Conservation (phyloP, 2,329 filamentous ascomycete genomes). For the Aspergillus sp. region DNA sequence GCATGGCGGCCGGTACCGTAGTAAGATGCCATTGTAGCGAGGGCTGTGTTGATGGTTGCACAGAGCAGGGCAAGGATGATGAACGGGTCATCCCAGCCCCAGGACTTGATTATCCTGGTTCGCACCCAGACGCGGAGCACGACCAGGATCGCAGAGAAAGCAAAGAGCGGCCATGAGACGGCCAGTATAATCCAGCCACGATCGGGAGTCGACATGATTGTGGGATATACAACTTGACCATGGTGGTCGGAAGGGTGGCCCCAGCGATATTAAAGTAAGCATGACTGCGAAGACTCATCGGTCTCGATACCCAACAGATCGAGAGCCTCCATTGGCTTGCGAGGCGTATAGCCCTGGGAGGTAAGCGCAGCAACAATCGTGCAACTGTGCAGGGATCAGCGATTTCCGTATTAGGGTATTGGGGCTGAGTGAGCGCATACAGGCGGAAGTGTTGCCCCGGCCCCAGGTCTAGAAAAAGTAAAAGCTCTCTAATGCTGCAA, state of each 20-base stretch:
- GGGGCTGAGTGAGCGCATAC: too few relatives aligned
- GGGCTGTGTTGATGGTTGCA: constrained; percentile 2
- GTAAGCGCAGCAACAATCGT: too few relatives aligned
- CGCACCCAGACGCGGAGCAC: constrained; percentile 6
- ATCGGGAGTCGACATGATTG: not conserved
- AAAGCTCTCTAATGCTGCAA: too few relatives aligned
- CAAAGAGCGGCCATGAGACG: constrained; percentile 11
- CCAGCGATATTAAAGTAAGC: not conserved
- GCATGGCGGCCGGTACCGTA: constrained; percentile 13
- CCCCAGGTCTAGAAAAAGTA: too few relatives aligned
- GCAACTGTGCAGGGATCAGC: too few relatives aligned
- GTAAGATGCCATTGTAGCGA: not conserved
- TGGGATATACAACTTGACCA: too few relatives aligned
- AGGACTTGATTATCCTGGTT: constrained; percentile 1
- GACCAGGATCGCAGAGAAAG: not conserved
- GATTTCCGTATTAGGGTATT: too few relatives aligned
- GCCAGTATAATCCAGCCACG: constrained; percentile 8
- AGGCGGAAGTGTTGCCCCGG: too few relatives aligned
- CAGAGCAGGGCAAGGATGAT: constrained; percentile 10
- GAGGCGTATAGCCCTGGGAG: too few relatives aligned
- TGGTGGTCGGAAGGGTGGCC: not conserved
- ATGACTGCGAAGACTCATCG: not conserved
- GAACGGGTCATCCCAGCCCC: constrained; percentile 12
- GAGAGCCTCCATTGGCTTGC: too few relatives aligned
- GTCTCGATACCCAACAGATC: too few relatives aligned